Evolutionary conservation across 1,284 basidiomycete species (phyloP).

Genomic region (Pterulicium gracile): DNA sequence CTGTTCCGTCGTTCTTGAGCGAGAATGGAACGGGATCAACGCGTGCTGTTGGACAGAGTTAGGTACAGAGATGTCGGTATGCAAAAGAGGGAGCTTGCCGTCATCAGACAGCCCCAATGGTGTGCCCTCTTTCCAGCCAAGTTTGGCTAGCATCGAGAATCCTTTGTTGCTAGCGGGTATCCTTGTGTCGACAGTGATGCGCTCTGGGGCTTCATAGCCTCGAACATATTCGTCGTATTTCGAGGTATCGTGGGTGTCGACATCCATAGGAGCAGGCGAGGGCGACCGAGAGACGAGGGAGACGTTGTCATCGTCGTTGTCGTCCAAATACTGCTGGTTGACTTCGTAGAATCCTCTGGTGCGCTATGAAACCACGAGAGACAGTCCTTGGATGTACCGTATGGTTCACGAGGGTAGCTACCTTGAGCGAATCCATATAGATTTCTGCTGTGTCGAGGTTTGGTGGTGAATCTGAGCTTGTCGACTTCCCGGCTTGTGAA

Average conservation of each 20-base stretch:
- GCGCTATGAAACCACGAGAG: slow-evolving; percentile 1
- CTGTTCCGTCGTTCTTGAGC: slow-evolving; percentile 64
- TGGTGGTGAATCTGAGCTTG: not conserved
- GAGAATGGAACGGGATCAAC: slow-evolving; percentile 73
- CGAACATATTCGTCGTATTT: slow-evolving; percentile 59
- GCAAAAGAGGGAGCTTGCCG: slow-evolving; percentile 30
- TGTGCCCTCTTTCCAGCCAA: slow-evolving; percentile 73
- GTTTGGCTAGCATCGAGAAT: slow-evolving; percentile 66
- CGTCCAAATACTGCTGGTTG: slow-evolving; percentile 20
- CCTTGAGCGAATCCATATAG: not conserved
- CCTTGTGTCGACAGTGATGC: slow-evolving; percentile 68
- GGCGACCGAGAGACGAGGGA: slow-evolving; percentile 65
- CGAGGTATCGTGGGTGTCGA: slow-evolving; percentile 29
- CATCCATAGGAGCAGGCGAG: slow-evolving; percentile 50
- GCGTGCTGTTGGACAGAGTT: slow-evolving; percentile 37
- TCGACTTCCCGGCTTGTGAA: not conserved
- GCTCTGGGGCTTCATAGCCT: slow-evolving; percentile 35
- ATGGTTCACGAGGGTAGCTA: not conserved
- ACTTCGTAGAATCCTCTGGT: not conserved
- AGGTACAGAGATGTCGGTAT: not conserved
- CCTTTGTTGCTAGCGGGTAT: slow-evolving; percentile 70
- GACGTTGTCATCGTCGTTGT: slow-evolving; percentile 49
- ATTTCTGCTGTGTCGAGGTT: no score
- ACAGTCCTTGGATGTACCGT: not conserved
- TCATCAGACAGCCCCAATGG: slow-evolving; percentile 66